Conservation (phyloP, 2,329 filamentous ascomycete species). For the Helminthosporium solani region DNA sequence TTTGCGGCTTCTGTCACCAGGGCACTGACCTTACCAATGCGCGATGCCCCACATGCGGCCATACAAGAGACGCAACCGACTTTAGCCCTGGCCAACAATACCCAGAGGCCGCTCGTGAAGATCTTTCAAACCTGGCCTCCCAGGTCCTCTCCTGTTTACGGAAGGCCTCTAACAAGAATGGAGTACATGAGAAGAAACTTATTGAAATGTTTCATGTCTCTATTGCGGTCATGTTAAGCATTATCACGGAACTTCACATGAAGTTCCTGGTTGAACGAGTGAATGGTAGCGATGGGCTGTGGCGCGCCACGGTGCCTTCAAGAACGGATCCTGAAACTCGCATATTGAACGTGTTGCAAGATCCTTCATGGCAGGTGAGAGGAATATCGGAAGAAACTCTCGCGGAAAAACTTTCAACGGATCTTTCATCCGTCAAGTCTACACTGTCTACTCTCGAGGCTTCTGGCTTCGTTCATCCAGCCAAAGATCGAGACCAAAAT, state of each 20-base stretch:
- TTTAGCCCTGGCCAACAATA: not conserved
- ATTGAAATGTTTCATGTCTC: not conserved
- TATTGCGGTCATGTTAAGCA: not conserved
- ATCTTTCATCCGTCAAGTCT: no score
- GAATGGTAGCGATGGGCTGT: not conserved
- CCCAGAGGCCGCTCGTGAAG: not conserved
- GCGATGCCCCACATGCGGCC: not conserved
- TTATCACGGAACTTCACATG: not conserved
- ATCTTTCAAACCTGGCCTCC: not conserved
- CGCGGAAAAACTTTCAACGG: no score
- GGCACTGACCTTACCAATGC: not conserved
- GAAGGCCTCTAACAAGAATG: not conserved
- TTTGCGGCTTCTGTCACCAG: not conserved
- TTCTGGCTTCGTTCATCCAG: no score
- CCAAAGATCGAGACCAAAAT: no score
- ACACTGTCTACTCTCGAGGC: no score
- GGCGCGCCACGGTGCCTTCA: not conserved
- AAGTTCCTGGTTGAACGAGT: not conserved
- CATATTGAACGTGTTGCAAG: not conserved
- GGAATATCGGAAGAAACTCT: no score
- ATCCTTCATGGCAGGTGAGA: no score
- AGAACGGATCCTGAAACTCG: not conserved
- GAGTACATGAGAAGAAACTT: not conserved
- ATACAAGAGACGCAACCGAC: not conserved
- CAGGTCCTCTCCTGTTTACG: not conserved